These are phyloP conservation scores for Canariomyces notabilis DNA, from an alignment of 2,329 filamentous ascomycete species.

Conservation along the genomic window DNA sequence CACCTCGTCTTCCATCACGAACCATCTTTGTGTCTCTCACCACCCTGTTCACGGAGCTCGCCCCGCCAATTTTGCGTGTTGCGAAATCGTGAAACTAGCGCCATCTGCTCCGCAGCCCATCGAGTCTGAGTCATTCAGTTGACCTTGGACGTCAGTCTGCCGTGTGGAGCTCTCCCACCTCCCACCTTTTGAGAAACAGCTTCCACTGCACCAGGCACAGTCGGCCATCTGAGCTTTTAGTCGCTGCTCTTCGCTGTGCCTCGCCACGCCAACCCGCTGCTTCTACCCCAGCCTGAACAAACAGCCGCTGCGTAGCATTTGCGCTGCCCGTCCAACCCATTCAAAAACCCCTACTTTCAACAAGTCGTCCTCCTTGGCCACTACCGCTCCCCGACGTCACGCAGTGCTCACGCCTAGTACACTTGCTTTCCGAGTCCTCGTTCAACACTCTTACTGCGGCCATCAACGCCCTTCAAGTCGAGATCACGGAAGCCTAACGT, in stretches of 20 bases:
- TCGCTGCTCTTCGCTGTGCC: conserved; percentile 6
- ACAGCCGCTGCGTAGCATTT: conserved; percentile 1
- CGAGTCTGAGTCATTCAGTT: conserved; percentile 31
- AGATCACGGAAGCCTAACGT: not conserved
- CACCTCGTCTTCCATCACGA: conserved; percentile 2
- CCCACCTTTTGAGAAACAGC: no score
- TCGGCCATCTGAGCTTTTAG: conserved; percentile 18
- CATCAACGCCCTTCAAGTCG: conserved; percentile 2
- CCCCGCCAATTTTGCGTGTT: not conserved
- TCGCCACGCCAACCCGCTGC: conserved; percentile 8
- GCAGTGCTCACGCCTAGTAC: not conserved
- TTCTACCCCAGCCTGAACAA: conserved; percentile 9
- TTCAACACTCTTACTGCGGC: not conserved
- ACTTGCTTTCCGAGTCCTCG: not conserved
- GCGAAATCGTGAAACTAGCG: conserved; percentile 9
- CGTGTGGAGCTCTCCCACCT: conserved; percentile 20
- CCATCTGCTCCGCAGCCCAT: conserved; percentile 15
- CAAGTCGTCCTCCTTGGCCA: conserved; percentile 8
- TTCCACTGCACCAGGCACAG: conserved; percentile 16
- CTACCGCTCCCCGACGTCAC: not conserved
- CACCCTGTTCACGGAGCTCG: conserved; percentile 1
- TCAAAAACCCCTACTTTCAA: conserved; percentile 12
- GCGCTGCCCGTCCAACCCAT: not conserved
- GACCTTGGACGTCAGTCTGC: conserved; percentile 27
- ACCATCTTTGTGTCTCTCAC: conserved; percentile 1